Conservation (phyloP, 1,284 basidiomycete genomes). For the Ustanciosporium gigantosporum region DNA sequence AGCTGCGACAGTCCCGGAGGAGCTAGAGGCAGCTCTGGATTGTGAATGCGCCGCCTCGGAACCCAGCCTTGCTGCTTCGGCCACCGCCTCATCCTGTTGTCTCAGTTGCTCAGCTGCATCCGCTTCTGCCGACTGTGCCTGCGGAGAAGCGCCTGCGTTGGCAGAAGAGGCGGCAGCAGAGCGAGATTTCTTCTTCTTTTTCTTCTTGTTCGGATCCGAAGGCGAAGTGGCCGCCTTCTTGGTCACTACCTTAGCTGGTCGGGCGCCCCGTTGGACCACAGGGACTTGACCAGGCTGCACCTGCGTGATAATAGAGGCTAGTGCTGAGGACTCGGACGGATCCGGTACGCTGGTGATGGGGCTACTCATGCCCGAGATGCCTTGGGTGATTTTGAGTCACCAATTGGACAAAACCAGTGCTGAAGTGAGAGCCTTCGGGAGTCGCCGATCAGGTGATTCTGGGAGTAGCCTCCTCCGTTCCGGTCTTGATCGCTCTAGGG, state of each 20-base stretch:
- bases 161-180: not conserved
- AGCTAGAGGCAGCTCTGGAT: conserved; percentile 7
- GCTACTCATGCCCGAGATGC: conserved; percentile 33
- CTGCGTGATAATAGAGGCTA: conserved; percentile 51
- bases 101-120: conserved; percentile 12
- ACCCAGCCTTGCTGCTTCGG: conserved; percentile 18
- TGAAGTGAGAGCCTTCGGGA: too few relatives aligned
- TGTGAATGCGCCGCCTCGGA: conserved; percentile 27
- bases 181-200: conserved; percentile 22
- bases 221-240: conserved; percentile 13
- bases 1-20: too few relatives aligned
- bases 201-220: conserved; percentile 19
- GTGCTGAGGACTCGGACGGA: conserved; percentile 26
- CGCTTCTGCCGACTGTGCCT: conserved; percentile 1
- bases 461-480: too few relatives aligned
- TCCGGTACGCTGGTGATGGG: conserved; percentile 49
- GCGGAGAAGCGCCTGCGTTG: conserved; percentile 7
- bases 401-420: too few relatives aligned
- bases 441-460: too few relatives aligned
- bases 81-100: conserved; percentile 23
- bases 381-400: too few relatives aligned
- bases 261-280: conserved; percentile 9
- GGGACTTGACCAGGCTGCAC: conserved; percentile 39
- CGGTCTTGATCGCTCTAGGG: too few relatives aligned
- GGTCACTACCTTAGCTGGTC: conserved; percentile 9